Evolutionary conservation across 257 asterid genomes (phyloP).

Genomic region (Lycium ferocissimum): DNA sequence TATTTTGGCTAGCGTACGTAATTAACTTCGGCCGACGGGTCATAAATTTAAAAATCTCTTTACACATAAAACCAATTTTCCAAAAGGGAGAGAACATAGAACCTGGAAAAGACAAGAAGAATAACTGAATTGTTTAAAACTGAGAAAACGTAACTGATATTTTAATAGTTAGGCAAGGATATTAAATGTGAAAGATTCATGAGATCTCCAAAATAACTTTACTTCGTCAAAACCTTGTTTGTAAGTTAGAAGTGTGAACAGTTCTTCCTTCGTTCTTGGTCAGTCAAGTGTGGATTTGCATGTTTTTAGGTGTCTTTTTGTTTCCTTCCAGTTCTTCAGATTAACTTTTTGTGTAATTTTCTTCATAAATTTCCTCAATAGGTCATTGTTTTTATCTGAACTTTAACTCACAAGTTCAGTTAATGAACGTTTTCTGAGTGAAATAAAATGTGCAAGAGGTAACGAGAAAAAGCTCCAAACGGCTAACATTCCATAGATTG

Average conservation of each 20-base stretch:
- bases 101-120: neutral
- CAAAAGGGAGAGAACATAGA: neutral
- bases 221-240: neutral
- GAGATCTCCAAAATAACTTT: neutral
- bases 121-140: neutral
- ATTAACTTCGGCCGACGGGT: too few relatives aligned
- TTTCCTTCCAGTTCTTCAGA: neutral
- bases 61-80: neutral
- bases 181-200: neutral
- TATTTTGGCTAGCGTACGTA: too few relatives aligned
- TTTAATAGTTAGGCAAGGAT: neutral
- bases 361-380: constrained; percentile 21
- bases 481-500: constrained; percentile 27
- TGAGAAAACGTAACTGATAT: neutral
- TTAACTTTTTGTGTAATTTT: neutral
- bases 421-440: constrained; percentile 1
- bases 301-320: constrained; percentile 15
- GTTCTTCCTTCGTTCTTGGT: neutral
- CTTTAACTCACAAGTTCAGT: constrained; percentile 27
- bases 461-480: constrained; percentile 24
- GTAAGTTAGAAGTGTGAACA: constrained; percentile 16
- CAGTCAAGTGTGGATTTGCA: neutral
- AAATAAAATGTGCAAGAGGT: constrained; percentile 12
- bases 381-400: constrained; percentile 15
- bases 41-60: too few relatives aligned